A percentile compares a stretch with the other conserved stretches of the same genome.
Evolutionary conservation across 1,284 basidiomycete genomes (phyloP).

Genomic region (Pyrrhoderma noxium): DNA sequence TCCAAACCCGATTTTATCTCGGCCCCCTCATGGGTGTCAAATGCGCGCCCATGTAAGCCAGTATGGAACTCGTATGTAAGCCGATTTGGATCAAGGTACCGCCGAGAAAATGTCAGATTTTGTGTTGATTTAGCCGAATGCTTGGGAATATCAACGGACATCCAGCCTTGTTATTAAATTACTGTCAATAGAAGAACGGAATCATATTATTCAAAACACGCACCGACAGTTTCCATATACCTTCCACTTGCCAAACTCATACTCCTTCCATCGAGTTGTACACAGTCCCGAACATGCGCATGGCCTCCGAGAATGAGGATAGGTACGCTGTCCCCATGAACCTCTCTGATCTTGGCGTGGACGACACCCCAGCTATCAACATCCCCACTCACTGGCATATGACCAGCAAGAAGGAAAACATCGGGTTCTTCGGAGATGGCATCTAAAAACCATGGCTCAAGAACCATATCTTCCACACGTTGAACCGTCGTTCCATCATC

Average conservation of each 20-base stretch:
- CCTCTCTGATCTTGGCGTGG: slow-evolving; percentile 63
- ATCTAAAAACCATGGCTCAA: slow-evolving; percentile 69
- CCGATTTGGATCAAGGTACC: slow-evolving; percentile 70
- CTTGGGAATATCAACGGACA: slow-evolving; percentile 32
- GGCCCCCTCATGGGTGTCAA: slow-evolving; percentile 49
- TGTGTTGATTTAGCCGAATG: slow-evolving; percentile 27
- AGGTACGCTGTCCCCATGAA: slow-evolving; percentile 61
- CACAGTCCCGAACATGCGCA: slow-evolving; percentile 41
- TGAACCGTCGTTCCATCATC: slow-evolving; percentile 68
- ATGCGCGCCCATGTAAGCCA: slow-evolving; percentile 33
- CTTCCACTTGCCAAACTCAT: slow-evolving; percentile 76
- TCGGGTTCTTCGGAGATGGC: slow-evolving; percentile 78
- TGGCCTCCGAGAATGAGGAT: slow-evolving; percentile 74
- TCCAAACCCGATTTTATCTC: slow-evolving; percentile 49
- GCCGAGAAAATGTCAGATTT: slow-evolving; percentile 54
- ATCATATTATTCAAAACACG: slow-evolving; percentile 16
- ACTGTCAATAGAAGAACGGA: not conserved
- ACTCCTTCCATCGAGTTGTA: slow-evolving; percentile 47
- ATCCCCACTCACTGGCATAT: slow-evolving; percentile 62
- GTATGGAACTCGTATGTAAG: slow-evolving; percentile 72
- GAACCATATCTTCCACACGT: slow-evolving; percentile 63
- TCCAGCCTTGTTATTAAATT: slow-evolving; percentile 34
- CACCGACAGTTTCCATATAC: slow-evolving; percentile 83
- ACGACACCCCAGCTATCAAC: slow-evolving; percentile 54
- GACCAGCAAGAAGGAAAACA: slow-evolving; percentile 69